Evolutionary conservation across 345 rosid species (phyloP), one percentile per base, ranked within the genome.

Genomic region (Punica granatum): DNA sequence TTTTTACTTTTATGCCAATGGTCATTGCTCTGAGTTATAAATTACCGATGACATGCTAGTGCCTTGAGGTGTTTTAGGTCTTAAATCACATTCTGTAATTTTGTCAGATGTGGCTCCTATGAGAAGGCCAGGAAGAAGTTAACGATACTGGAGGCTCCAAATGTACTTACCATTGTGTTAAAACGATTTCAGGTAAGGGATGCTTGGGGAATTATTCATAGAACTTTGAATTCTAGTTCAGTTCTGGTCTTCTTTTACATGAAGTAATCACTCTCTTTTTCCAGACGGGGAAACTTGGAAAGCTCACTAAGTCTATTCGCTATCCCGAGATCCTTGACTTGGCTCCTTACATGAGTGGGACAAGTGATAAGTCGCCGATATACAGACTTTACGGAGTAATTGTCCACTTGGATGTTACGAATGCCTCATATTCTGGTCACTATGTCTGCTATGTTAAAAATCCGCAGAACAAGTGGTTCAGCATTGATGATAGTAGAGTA

Each of bases 311-410:
- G 74, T 70, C 87, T 21, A 79, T 95, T 72, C 80, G 70, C 64
- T 92, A 88, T 78, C 94, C 98, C 4, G 96, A 92, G 83, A 85
- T 85, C 58, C 84, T 95, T 60, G 74, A 95, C 78, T 79, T 95
- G 79, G 92, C 96, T 33, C 98, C 99, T 44, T 95, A 87, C 79
- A 87, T 92, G 84, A 86, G 90, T 66, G 81, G 92, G 66, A 83
- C 89, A 77, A 88, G 90, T 72, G 97, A 87, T 73, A 88, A 86
- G 65, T 79, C 88, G 28, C 92, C 94, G 61, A 78, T 85, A 37
- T 95, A 95, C 78, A 80, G 87, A 79, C 99, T 95, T 67, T 95
- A 81, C 74, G 99, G 92, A 70, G 98, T 95, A 25, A 84, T 95
- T 63, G 98, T 95, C 53, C 99, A 95, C 78, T 80, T 90, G 90